Base-by-base conservation (phyloP, 179 eudicot species). In the Patellifolia procumbens region DNA sequence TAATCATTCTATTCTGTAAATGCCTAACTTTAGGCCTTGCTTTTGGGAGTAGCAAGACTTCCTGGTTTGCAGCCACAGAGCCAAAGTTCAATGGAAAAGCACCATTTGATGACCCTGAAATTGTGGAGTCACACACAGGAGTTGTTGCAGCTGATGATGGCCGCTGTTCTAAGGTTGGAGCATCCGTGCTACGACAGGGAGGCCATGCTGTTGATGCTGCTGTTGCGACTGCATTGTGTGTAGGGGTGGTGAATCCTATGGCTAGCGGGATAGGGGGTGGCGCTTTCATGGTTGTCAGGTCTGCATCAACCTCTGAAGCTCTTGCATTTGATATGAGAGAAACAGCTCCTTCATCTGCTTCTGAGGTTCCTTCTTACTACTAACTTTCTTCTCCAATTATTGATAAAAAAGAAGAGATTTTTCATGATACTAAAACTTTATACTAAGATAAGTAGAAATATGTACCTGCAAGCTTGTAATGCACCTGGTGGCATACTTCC, bases 171-270 rank as follows among this genome's bases (percentile, higher is more conserved):
- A 89, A 93, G 70, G 90, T 91, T 22, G 98, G 99, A 32, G 89
- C 83, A 16, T 89, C 86, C 16, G 81, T 90, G 61, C 97, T 95
- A n/a, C 74, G 90, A 68, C 73, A 43, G 26, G 97, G 97, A 0
- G 99, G 99, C 6, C 97, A 95, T 37, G 97, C 98, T 0, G 91
- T 95, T 11, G 99, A 95, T 84, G 97, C 97, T 43, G 92, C 97
- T 8, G 98, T 93, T 53, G 99, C 97, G 5, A 90, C 97, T 0
- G 83, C 99, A 8, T 24, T 93, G 80, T 95, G 99, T 86, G 84
- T 91, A 0, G 98, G 99, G 13, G 93, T 93, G 5, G 93, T 95
- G 4, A 86, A 85, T 68, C 88, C 97, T 8, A 90, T 90, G 92
- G 85, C 97, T 0, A 93, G 99, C 67, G 99, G 99, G 22, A 85